phyloP scores from a whole-genome alignment of 2,329 filamentous ascomycete genomes.

The Zarea fungicola region DNA sequence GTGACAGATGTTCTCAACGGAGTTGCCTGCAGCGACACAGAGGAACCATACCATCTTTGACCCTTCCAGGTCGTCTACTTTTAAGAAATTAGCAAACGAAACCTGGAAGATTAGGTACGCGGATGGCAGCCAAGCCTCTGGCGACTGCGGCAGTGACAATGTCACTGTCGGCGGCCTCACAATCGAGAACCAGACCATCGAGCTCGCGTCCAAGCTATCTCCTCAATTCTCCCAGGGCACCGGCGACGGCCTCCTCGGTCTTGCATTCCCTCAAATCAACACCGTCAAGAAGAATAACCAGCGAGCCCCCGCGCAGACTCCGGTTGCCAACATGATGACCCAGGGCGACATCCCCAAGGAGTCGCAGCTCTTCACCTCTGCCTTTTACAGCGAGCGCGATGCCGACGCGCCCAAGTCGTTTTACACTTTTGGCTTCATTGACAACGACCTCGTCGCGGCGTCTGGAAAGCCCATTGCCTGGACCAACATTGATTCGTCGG shows the following conservation, averaged over 20 bases:
- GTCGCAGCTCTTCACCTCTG: conserved; percentile 58
- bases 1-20: conserved; percentile 24
- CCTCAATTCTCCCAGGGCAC: conserved; percentile 40
- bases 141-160: conserved; percentile 39
- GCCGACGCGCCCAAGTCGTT: conserved; percentile 9
- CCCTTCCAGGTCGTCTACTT: conserved; percentile 33
- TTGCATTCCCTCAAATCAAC: conserved; percentile 39
- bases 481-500: conserved; percentile 54
- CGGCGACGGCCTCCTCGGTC: conserved; percentile 24
- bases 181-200: conserved; percentile 38
- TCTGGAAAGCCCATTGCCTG: conserved; percentile 47
- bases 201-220: conserved; percentile 38
- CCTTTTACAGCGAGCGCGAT: conserved; percentile 49
- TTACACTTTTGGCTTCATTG: conserved; percentile 71
- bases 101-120: conserved; percentile 41
- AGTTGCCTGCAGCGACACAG: conserved; percentile 20
- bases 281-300: conserved; percentile 24
- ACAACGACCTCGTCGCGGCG: conserved; percentile 57
- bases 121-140: conserved; percentile 38
- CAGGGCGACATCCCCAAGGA: conserved; percentile 15
- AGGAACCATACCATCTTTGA: conserved; percentile 35
- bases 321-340: conserved; percentile 31
- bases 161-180: conserved; percentile 38
- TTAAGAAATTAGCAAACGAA: conserved; percentile 30
- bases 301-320: conserved; percentile 37